These are phyloP conservation scores for Tothia fuscella DNA, from an alignment of 2,329 filamentous ascomycete species.

Conservation along the genomic window DNA sequence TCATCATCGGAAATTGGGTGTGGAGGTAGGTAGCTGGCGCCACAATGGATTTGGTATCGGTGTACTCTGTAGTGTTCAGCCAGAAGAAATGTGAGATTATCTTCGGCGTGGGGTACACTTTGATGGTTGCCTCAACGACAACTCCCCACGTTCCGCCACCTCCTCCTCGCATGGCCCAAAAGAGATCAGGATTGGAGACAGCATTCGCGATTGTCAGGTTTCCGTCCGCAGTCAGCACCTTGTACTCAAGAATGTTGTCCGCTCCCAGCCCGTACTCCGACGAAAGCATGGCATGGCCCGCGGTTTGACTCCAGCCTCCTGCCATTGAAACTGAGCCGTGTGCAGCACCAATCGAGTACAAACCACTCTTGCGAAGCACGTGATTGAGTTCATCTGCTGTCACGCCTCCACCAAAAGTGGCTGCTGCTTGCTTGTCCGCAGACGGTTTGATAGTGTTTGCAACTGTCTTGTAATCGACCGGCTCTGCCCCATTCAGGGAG, in stretches of 20 bases:
- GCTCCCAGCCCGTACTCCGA: slow-evolving; percentile 26
- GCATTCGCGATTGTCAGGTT: slow-evolving; percentile 19
- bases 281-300: slow-evolving; percentile 30
- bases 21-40: slow-evolving; percentile 7
- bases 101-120: slow-evolving; percentile 16
- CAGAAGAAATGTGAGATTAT: slow-evolving; percentile 5
- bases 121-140: slow-evolving; percentile 20
- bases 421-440: background rate
- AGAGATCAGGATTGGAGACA: slow-evolving; percentile 22
- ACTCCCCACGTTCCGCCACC: slow-evolving; percentile 21
- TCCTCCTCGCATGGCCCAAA: slow-evolving; percentile 25
- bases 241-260: slow-evolving; percentile 22
- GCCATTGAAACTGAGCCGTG: background rate
- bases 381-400: background rate
- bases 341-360: background rate
- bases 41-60: slow-evolving; percentile 1
- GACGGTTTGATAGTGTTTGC: slow-evolving; percentile 1
- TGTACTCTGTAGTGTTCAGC: background rate
- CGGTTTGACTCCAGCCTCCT: slow-evolving; percentile 22
- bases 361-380: background rate
- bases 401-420: slow-evolving; percentile 1
- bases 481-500: background rate
- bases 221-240: slow-evolving; percentile 23
- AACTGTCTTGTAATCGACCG: background rate
- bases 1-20: slow-evolving; percentile 6